phyloP scores from a whole-genome alignment of 2,329 filamentous ascomycete genomes.

The Aspergillus sojae region DNA sequence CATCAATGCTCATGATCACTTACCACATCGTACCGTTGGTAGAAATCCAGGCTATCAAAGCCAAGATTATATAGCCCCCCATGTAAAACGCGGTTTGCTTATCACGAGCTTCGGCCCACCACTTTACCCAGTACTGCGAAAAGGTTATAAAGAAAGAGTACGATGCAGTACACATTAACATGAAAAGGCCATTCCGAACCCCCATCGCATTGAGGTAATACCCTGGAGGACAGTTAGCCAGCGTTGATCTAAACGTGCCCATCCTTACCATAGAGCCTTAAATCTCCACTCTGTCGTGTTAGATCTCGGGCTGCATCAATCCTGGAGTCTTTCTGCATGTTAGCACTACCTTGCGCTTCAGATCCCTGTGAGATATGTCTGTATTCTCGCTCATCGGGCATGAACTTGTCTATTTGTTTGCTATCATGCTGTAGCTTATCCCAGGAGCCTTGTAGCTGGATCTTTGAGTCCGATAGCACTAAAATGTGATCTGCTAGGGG shows the following conservation, averaged over 20 bases:
- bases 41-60: background rate
- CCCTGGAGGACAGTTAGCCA: background rate
- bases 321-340: background rate
- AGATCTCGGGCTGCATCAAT: background rate
- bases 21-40: background rate
- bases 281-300: background rate
- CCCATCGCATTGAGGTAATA: constrained; percentile 3
- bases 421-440: background rate
- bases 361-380: background rate
- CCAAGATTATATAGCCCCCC: background rate
- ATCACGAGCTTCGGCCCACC: background rate
- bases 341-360: background rate
- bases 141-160: constrained; percentile 9
- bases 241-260: too few species aligned
- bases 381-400: background rate
- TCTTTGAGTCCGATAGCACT: background rate
- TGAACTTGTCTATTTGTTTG: background rate
- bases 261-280: background rate
- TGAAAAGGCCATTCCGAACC: background rate
- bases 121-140: constrained; percentile 1
- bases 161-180: background rate
- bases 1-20: background rate
- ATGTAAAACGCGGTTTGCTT: background rate
- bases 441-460: background rate
- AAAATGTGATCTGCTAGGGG: background rate